A percentile compares a stretch with the other conserved stretches of the same genome.
Conservation (phyloP, 129 eudicot species). For the Artemisia tridentata region DNA sequence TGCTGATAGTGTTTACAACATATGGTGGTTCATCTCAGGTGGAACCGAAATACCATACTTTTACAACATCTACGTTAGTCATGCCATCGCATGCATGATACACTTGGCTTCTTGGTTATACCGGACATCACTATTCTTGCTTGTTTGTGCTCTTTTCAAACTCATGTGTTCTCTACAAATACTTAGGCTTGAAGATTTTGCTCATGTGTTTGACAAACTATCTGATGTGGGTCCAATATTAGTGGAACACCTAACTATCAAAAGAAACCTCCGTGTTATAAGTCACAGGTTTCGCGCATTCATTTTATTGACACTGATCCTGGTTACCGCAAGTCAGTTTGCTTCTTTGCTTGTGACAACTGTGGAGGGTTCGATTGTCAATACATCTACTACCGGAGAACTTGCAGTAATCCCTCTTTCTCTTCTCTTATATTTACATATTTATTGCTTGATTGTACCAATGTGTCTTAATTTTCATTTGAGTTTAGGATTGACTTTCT, state of each 20-base stretch:
- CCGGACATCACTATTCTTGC: slow-evolving; percentile 59
- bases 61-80: slow-evolving; percentile 47
- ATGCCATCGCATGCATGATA: slow-evolving; percentile 42
- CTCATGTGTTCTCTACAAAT: slow-evolving; percentile 71
- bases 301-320: slow-evolving; percentile 47
- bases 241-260: slow-evolving; percentile 64
- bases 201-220: slow-evolving; percentile 59
- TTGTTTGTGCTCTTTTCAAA: slow-evolving; percentile 70
- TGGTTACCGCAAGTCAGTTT: slow-evolving; percentile 72
- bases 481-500: neutral
- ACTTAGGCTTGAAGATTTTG: slow-evolving; percentile 75
- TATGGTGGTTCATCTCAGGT: slow-evolving; percentile 79
- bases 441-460: neutral
- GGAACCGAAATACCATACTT: slow-evolving; percentile 55
- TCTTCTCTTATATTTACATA: neutral
- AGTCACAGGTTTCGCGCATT: slow-evolving; percentile 83
- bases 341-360: slow-evolving; percentile 67
- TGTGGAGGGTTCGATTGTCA: slow-evolving; percentile 38
- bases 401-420: slow-evolving; percentile 54
- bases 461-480: neutral
- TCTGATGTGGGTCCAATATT: slow-evolving; percentile 59
- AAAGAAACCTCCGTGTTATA: slow-evolving; percentile 61
- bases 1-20: slow-evolving; percentile 53
- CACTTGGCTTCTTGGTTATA: slow-evolving; percentile 65
- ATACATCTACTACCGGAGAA: slow-evolving; percentile 66